Percentiles rank a stretch among this genome's conserved stretches.
phyloP scores from a whole-genome alignment of 495 filamentous ascomycete species.

The Penicillium canescens region DNA sequence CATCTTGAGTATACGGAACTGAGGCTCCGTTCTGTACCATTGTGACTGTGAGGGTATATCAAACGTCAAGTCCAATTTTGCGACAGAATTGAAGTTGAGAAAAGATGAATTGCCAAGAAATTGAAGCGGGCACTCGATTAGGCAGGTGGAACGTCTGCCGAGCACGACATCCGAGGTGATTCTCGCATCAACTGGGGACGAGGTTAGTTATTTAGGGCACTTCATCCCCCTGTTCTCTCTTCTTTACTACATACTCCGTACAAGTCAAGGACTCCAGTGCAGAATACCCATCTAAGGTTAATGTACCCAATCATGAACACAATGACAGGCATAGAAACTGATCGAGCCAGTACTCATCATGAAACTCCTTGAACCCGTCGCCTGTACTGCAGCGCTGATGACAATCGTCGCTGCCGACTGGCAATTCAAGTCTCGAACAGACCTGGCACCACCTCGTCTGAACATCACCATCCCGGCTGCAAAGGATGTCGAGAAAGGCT shows the following conservation, averaged over 20 bases:
- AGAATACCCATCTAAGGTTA: conserved; percentile 52
- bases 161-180: conserved; percentile 24
- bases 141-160: conserved; percentile 13
- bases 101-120: background rate
- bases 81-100: background rate
- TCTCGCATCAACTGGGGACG: conserved; percentile 9
- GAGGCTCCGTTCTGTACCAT: background rate
- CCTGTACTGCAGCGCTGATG: conserved; percentile 24
- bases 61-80: background rate
- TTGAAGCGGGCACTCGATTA: conserved; percentile 22
- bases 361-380: conserved; percentile 33
- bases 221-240: background rate
- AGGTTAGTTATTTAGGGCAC: background rate
- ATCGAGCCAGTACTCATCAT: conserved; percentile 34
- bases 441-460: conserved; percentile 54
- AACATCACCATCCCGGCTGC: conserved; percentile 58
- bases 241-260: background rate
- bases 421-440: conserved; percentile 56
- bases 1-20: background rate
- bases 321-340: conserved; percentile 39
- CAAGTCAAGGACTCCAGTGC: conserved; percentile 27
- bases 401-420: conserved; percentile 47
- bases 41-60: background rate
- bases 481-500: conserved; percentile 48
- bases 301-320: conserved; percentile 51